Evolutionary conservation across 345 rosid genomes (phyloP).

Genomic region (Dipteronia dyeriana): DNA sequence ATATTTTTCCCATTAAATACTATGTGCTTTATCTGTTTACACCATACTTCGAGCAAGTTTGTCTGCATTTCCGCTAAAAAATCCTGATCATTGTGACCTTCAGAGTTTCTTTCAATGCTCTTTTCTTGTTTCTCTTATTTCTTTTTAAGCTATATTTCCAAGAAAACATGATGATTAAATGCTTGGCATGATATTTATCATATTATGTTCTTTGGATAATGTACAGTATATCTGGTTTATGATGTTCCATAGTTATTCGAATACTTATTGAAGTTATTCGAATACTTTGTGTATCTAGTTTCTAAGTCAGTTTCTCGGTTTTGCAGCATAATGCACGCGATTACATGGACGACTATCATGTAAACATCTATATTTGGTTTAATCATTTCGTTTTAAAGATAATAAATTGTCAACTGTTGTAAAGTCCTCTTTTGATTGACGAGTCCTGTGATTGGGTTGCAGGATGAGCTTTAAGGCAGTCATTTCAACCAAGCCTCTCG

Average conservation of each 20-base stretch:
- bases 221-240: not conserved
- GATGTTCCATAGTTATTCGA: not conserved
- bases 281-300: not conserved
- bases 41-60: not conserved
- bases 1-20: not conserved
- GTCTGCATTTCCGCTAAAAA: not conserved
- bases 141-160: not conserved
- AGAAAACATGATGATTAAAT: not conserved
- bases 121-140: not conserved
- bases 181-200: not conserved
- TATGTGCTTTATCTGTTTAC: not conserved
- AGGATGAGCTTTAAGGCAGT: constrained; percentile 51
- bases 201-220: not conserved
- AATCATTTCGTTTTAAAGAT: not conserved
- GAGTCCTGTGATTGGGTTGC: constrained; percentile 8
- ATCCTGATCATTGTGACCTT: not conserved
- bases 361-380: constrained; percentile 17
- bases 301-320: constrained; percentile 14
- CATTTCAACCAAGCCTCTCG: not conserved
- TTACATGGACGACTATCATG: constrained; percentile 49
- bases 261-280: too few relatives aligned
- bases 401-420: not conserved
- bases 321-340: constrained; percentile 40
- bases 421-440: not conserved
- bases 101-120: not conserved